Percentiles rank a stretch among this genome's conserved stretches.
Conservation (phyloP, 176 grass and related monocot genomes). For the Rhynchospora tenuis region DNA sequence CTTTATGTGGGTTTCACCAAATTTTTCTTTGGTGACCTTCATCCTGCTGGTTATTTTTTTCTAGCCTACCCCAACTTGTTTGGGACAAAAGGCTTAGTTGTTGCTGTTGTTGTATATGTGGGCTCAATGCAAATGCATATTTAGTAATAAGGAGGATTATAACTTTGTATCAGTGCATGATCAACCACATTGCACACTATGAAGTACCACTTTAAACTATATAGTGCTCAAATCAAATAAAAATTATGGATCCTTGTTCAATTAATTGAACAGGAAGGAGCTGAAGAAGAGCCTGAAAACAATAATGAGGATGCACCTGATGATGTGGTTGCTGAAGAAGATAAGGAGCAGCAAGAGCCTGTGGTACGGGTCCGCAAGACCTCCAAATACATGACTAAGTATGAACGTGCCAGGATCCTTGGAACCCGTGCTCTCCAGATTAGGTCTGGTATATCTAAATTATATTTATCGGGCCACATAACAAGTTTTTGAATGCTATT, state of each 20-base stretch:
- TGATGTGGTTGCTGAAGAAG: conserved; percentile 49
- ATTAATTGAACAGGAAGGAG: conserved; percentile 48
- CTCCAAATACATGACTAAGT: conserved; percentile 87
- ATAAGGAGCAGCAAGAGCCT: conserved; percentile 58
- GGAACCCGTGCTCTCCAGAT: conserved; percentile 88
- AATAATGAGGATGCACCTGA: conserved; percentile 69
- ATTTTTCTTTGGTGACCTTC: too few species aligned
- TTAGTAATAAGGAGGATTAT: neutral
- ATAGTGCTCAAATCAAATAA: neutral
- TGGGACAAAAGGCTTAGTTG: too few species aligned
- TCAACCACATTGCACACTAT: neutral
- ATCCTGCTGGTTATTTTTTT: too few species aligned
- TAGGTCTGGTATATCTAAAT: conserved; percentile 34
- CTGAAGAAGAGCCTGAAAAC: conserved; percentile 61
- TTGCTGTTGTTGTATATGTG: neutral
- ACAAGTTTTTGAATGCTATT: neutral
- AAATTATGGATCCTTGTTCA: neutral
- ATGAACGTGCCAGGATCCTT: conserved; percentile 89
- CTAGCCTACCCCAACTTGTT: too few species aligned
- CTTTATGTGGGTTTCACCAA: neutral
- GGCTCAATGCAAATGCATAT: neutral
- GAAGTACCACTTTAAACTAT: neutral
- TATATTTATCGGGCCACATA: neutral
- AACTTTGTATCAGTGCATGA: neutral
- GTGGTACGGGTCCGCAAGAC: conserved; percentile 47